phyloP scores from a whole-genome alignment of 1,139 yeast genomes.

The Pichia sp. region DNA sequence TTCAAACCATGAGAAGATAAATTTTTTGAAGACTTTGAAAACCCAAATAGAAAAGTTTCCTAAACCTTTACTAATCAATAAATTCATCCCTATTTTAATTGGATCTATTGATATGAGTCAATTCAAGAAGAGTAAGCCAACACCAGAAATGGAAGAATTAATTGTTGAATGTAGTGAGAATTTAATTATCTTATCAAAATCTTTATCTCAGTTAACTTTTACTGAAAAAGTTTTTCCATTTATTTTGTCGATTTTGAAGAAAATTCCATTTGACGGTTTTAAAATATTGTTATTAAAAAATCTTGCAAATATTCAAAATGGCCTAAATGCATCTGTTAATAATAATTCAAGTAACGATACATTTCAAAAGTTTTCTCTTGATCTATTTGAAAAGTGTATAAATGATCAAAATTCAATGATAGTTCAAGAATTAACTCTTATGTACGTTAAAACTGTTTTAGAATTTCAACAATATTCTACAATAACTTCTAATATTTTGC shows the following conservation, averaged over 20 bases:
- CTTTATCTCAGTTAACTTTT: conserved; percentile 69
- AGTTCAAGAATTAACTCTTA: conserved; percentile 39
- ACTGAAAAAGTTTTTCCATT: conserved; percentile 60
- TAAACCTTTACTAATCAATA: conserved; percentile 56
- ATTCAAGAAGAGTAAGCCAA: conserved; percentile 30
- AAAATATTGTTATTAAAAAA: conserved; percentile 33
- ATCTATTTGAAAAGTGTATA: conserved; percentile 27
- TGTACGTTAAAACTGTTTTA: conserved; percentile 47
- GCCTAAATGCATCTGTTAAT: conserved; percentile 35
- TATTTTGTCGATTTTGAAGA: conserved; percentile 31
- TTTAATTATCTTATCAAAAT: conserved; percentile 57
- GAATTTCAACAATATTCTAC: conserved; percentile 68
- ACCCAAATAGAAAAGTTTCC: conserved; percentile 66
- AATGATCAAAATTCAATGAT: conserved; percentile 13
- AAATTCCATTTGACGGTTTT: conserved; percentile 29
- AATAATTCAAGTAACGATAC: conserved; percentile 24
- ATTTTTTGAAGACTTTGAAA: conserved; percentile 62
- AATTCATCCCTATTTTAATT: conserved; percentile 64
- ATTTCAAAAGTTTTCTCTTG: conserved; percentile 25
- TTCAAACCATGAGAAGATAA: conserved; percentile 55
- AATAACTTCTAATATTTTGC: conserved; percentile 67
- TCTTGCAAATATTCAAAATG: conserved; percentile 43
- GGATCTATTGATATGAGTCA: conserved; percentile 33
- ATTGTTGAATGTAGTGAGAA: conserved; percentile 52
- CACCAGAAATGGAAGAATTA: conserved; percentile 39